Conservation (phyloP, 2,329 filamentous ascomycete genomes). For the Xylariaceae sp. region DNA sequence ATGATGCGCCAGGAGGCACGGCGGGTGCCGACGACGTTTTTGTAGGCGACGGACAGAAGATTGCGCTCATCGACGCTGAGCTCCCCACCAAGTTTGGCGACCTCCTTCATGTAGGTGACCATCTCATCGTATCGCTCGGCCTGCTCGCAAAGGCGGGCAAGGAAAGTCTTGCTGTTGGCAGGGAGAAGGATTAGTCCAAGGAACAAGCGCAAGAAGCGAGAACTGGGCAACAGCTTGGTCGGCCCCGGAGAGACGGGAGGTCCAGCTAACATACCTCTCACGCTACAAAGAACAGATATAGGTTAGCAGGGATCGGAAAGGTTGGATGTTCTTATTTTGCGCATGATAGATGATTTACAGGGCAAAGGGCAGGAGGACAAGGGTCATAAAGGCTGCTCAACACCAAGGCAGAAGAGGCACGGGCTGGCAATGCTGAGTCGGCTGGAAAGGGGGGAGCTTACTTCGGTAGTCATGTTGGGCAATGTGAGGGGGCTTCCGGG, state of each 20-base stretch:
- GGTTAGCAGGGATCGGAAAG: slow-evolving; percentile 27
- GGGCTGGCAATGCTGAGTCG: slow-evolving; percentile 18
- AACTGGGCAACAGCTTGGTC: slow-evolving; percentile 11
- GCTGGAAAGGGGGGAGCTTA: slow-evolving; percentile 25
- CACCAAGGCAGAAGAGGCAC: slow-evolving; percentile 8
- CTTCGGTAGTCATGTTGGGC: slow-evolving; percentile 31
- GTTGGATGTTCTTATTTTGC: slow-evolving; percentile 14
- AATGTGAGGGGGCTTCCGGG: background rate
- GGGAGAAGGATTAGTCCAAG: slow-evolving; percentile 17
- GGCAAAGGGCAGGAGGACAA: slow-evolving; percentile 4
- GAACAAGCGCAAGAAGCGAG: slow-evolving; percentile 5
- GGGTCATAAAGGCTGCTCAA: slow-evolving; percentile 2
- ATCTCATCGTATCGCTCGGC: slow-evolving; percentile 99
- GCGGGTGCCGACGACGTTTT: slow-evolving; percentile 98
- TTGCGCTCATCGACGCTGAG: slow-evolving; percentile 97
- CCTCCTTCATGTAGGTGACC: slow-evolving; percentile 99
- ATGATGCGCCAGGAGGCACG: slow-evolving; percentile 99
- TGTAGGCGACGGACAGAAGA: slow-evolving; percentile 97
- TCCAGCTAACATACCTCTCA: slow-evolving; percentile 57
- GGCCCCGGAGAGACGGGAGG: slow-evolving; percentile 2
- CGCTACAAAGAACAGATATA: slow-evolving; percentile 46
- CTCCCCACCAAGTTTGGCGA: slow-evolving; percentile 80
- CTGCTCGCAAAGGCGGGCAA: slow-evolving; percentile 99
- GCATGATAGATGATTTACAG: slow-evolving; percentile 19
- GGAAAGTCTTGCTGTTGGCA: slow-evolving; percentile 88